Conservation (phyloP, 805 yeast species). For the Grigorovia yakushimaensis region DNA sequence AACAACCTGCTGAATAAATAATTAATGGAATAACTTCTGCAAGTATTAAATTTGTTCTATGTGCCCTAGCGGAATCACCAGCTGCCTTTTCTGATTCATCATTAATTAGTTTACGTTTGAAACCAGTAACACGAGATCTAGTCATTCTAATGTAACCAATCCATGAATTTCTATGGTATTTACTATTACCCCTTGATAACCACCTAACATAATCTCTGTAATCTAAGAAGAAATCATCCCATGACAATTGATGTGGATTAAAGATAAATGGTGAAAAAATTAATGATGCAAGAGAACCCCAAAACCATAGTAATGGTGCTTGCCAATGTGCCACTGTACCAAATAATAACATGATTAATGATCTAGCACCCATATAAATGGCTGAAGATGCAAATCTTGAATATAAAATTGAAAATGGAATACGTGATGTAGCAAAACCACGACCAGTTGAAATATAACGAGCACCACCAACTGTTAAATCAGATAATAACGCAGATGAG, state of each 20-base stretch:
- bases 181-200: conserved; percentile 84
- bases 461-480: conserved; percentile 76
- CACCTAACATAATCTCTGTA: conserved; percentile 87
- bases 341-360: conserved; percentile 57
- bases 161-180: conserved; percentile 85
- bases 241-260: conserved; percentile 95
- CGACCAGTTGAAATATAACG: conserved; percentile 79
- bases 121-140: conserved; percentile 79
- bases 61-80: conserved; percentile 77
- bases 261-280: conserved; percentile 86
- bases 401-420: conserved; percentile 62
- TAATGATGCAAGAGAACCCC: conserved; percentile 84
- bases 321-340: conserved; percentile 81
- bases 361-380: conserved; percentile 75
- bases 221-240: conserved; percentile 92
- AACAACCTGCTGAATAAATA: conserved; percentile 68
- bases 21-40: conserved; percentile 65
- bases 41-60: conserved; percentile 59
- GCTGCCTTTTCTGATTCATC: conserved; percentile 72
- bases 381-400: conserved; percentile 74
- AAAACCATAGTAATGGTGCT: conserved; percentile 90
- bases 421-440: conserved; percentile 76
- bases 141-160: conserved; percentile 72
- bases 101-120: conserved; percentile 62
- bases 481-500: conserved; percentile 58